These are phyloP conservation scores for Brassica incana DNA, from an alignment of 345 rosid species.

Conservation along the genomic window DNA sequence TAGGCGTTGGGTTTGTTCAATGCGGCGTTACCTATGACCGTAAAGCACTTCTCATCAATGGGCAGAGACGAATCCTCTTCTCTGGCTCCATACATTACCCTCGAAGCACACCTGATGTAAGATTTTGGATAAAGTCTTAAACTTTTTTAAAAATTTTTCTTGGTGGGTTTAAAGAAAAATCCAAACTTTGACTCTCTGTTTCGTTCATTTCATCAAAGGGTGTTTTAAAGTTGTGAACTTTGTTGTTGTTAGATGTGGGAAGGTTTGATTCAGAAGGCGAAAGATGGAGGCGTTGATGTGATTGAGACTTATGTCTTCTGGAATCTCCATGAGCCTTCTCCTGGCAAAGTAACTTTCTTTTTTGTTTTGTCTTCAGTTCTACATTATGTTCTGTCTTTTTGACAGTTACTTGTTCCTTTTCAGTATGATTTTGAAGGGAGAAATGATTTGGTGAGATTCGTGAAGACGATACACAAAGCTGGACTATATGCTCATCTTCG, in stretches of 20 bases:
- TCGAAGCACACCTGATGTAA: slow-evolving; percentile 87
- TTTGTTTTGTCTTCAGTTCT: not conserved
- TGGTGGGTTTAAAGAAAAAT: slow-evolving; percentile 13
- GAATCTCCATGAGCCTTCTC: slow-evolving; percentile 99
- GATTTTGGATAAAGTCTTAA: slow-evolving; percentile 2
- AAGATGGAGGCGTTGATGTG: slow-evolving; percentile 93
- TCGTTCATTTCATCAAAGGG: not conserved
- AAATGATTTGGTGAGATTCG: slow-evolving; percentile 90
- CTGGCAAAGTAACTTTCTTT: slow-evolving; percentile 65
- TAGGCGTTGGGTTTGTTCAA: slow-evolving; percentile 53
- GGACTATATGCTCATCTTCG: slow-evolving; percentile 96
- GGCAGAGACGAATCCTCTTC: slow-evolving; percentile 84
- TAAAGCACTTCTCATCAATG: slow-evolving; percentile 81
- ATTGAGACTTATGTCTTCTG: slow-evolving; percentile 97
- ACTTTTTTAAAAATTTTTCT: not conserved
- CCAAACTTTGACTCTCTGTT: not conserved
- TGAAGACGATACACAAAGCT: slow-evolving; percentile 75
- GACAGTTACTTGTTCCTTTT: slow-evolving; percentile 7
- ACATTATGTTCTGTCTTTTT: not conserved
- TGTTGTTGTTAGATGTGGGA: slow-evolving; percentile 81
- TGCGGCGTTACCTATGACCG: slow-evolving; percentile 80
- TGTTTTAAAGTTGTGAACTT: not conserved
- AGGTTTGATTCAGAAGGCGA: slow-evolving; percentile 95
- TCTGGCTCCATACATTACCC: slow-evolving; percentile 97
- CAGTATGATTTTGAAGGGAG: slow-evolving; percentile 94